phyloP scores from a whole-genome alignment of 2,329 filamentous ascomycete genomes.

The Penicillium oxalicum region DNA sequence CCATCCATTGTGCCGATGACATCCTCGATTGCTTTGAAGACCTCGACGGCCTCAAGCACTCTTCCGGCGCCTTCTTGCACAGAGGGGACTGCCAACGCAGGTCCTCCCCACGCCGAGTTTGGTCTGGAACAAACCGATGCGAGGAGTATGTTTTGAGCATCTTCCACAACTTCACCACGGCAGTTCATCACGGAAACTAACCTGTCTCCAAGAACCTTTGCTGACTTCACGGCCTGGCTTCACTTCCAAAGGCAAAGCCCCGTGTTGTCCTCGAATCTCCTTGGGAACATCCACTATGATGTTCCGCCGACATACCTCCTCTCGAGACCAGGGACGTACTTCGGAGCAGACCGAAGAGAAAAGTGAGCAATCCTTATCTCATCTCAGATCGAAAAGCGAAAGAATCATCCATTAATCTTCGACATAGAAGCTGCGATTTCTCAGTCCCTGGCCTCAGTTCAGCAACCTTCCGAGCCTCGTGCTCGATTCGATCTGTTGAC shows the following conservation, averaged over 20 bases:
- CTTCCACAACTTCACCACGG: not conserved
- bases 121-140: conserved; percentile 2
- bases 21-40: too few species aligned
- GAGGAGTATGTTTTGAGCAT: not conserved
- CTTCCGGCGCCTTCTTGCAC: too few species aligned
- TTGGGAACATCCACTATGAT: not conserved
- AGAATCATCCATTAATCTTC: not conserved
- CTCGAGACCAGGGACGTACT: not conserved
- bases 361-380: not conserved
- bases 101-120: too few species aligned
- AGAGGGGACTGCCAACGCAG: too few species aligned
- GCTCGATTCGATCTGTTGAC: not conserved
- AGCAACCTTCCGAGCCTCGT: not conserved
- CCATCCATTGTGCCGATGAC: too few species aligned
- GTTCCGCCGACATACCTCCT: not conserved
- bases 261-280: too few species aligned
- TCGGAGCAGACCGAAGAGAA: conserved; percentile 6
- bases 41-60: too few species aligned
- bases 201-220: not conserved
- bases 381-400: not conserved
- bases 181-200: not conserved
- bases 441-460: not conserved
- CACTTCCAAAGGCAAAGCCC: not conserved
- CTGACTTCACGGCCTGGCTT: not conserved
- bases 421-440: conserved; percentile 3